Conservation (phyloP, 306 rosid genomes). For the Cicer yamashitae region DNA sequence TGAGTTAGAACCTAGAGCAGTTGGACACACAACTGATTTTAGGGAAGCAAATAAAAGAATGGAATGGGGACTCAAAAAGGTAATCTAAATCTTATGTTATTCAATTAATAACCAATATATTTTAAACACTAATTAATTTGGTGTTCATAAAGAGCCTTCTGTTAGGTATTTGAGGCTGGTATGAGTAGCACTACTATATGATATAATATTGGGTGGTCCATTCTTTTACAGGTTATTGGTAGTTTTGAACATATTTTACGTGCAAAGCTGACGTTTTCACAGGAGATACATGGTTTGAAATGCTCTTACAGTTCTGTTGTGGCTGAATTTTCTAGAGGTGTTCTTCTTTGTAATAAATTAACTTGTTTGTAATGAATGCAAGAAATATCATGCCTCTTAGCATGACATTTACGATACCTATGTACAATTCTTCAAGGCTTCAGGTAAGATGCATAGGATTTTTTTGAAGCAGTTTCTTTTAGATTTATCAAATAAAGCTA, state of each 20-base stretch:
- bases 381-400: constrained; percentile 89
- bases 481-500: constrained; percentile 32
- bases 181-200: background rate
- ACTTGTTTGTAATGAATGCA: constrained; percentile 44
- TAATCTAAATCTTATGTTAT: constrained; percentile 34
- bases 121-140: constrained; percentile 27
- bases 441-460: constrained; percentile 56
- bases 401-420: constrained; percentile 94
- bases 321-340: background rate
- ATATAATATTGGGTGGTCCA: constrained; percentile 38
- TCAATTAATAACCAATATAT: background rate
- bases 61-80: constrained; percentile 95
- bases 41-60: constrained; percentile 81
- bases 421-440: constrained; percentile 85
- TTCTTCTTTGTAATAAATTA: constrained; percentile 18
- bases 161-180: constrained; percentile 32
- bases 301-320: constrained; percentile 22
- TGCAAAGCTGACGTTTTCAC: constrained; percentile 84
- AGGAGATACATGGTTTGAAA: constrained; percentile 72
- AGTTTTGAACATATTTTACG: constrained; percentile 90
- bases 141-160: constrained; percentile 22
- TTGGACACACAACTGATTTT: constrained; percentile 85
- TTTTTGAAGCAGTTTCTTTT: constrained; percentile 33
- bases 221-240: constrained; percentile 76
- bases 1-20: constrained; percentile 85